Evolutionary conservation across 345 rosid genomes (phyloP).

Genomic region (Rhizophora apiculata): DNA sequence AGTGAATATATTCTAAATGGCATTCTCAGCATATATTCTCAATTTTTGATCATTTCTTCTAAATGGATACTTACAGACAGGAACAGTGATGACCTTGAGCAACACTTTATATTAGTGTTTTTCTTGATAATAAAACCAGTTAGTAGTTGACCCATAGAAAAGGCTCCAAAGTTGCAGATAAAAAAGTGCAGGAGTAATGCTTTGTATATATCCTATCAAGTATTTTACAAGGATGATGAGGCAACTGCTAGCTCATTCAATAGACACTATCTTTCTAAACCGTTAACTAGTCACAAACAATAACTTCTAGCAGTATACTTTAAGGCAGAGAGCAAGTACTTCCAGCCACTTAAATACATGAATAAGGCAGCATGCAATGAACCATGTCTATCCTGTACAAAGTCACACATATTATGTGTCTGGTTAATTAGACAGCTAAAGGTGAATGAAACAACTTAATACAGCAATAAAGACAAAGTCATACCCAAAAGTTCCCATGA

Average conservation of each 20-base stretch:
- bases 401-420: not conserved
- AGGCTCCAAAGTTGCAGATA: not conserved
- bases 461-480: conserved; percentile 8
- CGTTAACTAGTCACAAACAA: too few species aligned
- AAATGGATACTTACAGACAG: too few species aligned
- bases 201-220: not conserved
- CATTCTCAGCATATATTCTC: too few species aligned
- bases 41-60: too few species aligned
- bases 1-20: too few species aligned
- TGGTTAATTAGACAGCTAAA: not conserved
- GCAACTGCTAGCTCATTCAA: too few species aligned
- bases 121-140: not conserved
- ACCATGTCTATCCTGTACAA: not conserved
- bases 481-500: conserved; percentile 99
- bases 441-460: conserved; percentile 3
- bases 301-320: too few species aligned
- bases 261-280: too few species aligned
- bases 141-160: not conserved
- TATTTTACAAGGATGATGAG: not conserved
- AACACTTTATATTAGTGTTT: too few species aligned
- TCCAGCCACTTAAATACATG: too few species aligned
- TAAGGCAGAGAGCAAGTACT: too few species aligned
- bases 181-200: not conserved
- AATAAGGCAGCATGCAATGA: not conserved
- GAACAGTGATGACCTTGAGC: too few species aligned